Evolutionary conservation across 495 filamentous ascomycete genomes (phyloP), one percentile per base, ranked within the genome.

Genomic region (Amorphotheca resinae): DNA sequence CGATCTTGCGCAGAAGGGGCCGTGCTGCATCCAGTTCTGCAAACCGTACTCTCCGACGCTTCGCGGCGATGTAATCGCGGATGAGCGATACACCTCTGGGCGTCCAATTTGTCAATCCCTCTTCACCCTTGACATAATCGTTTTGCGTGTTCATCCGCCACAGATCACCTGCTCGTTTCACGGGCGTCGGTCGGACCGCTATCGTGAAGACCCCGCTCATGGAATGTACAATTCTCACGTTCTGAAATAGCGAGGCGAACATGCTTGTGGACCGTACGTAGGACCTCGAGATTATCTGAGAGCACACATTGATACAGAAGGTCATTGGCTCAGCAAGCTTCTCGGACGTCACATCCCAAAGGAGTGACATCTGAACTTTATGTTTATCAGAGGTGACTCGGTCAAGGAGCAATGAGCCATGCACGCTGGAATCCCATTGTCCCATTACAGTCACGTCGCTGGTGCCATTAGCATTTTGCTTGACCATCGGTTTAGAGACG

Each of bases 71-170:
- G 54, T 80, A 94, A 53, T 96, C 91, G 17, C 72, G 73, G 17
- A 98, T 77, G 4, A 98, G 71, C 12, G 83, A 89, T 6, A 94
- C 80, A 41, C 89, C 86, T 20, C 93, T 74, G 8, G 91, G 91
- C 22, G 79, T 76, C 91, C 91, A 98, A 17, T 76, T 73, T 3
- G 63, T 73, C 11, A 98, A 68, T 15, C 75, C 68, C 58, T 98
- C 91, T 60, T 96, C 89, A 22, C 91, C 91, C 58, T 93, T 93
- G 49, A 96, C 82, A 53, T 93, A 95, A 55, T 89, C 83, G 49
- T 89, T 78, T 36, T 85, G 78, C 2, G 86, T 95, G 59, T 87
- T 89, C 87, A 98, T 93, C 38, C 91, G 74, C 91, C 91, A 98
- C 3, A 98, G 69, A 54, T 98, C 91, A 6, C 84, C 84, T 0